These are phyloP conservation scores for Phylloboletellus chloephorus DNA, from an alignment of 1,284 basidiomycete species.

Conservation along the genomic window DNA sequence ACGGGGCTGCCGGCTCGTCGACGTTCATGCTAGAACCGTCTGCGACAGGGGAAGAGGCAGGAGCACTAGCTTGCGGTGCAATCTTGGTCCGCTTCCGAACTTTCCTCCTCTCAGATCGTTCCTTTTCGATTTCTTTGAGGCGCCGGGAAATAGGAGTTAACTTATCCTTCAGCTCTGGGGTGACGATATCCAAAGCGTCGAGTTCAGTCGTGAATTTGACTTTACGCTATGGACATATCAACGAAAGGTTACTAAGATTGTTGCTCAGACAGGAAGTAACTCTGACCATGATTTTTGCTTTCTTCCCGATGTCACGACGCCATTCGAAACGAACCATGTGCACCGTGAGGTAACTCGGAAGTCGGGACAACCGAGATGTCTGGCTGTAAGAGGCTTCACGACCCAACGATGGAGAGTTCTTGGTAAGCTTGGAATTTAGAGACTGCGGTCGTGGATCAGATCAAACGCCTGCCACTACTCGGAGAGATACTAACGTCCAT, in stretches of 20 bases:
- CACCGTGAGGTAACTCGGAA: slow-evolving; percentile 82
- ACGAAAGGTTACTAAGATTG: neutral
- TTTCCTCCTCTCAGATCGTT: slow-evolving; percentile 79
- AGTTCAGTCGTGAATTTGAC: slow-evolving; percentile 91
- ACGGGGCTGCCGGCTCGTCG: slow-evolving; percentile 25
- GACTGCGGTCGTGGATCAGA: slow-evolving; percentile 45
- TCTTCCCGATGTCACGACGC: slow-evolving; percentile 87
- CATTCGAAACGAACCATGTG: slow-evolving; percentile 97
- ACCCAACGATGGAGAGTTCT: slow-evolving; percentile 74
- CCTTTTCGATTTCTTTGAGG: slow-evolving; percentile 78
- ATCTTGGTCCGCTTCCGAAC: slow-evolving; percentile 72
- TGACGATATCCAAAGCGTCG: slow-evolving; percentile 80
- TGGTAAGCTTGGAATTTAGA: slow-evolving; percentile 82
- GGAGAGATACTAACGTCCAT: slow-evolving; percentile 56
- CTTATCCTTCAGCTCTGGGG: slow-evolving; percentile 73
- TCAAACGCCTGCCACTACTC: neutral
- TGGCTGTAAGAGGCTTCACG: slow-evolving; percentile 84
- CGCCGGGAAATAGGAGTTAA: slow-evolving; percentile 67
- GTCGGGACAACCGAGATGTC: slow-evolving; percentile 74
- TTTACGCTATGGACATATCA: slow-evolving; percentile 55
- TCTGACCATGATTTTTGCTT: slow-evolving; percentile 84
- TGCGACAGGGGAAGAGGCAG: slow-evolving; percentile 29
- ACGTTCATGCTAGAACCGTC: slow-evolving; percentile 26
- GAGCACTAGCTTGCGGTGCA: slow-evolving; percentile 30
- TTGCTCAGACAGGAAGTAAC: neutral